Base-by-base conservation (phyloP, 768 basidiomycete species). In the Udeniomyces megalosporus region DNA sequence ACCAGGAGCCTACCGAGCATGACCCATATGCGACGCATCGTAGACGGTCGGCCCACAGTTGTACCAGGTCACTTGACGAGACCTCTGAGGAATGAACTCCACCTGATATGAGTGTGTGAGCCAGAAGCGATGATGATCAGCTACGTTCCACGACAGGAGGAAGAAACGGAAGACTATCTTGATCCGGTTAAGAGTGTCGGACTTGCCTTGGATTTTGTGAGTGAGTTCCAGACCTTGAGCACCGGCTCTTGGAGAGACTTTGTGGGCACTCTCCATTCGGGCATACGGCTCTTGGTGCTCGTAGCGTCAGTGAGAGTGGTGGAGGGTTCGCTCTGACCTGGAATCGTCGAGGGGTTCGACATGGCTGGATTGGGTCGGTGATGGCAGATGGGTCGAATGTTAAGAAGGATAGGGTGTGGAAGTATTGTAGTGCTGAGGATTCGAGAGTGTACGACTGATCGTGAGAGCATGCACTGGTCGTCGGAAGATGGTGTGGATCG, bases 1-100 rank as follows among this genome's bases (percentile, higher is more conserved):
- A 20, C 47, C 24, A 14, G 46, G 49, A 52, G 52, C 72, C 54
- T 71, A 93, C 90, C 92, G 82, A 7, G 95, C 95, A 76, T 99
- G 95, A 6, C 95, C 95, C 88, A 99, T 90, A 73, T 99, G 95
- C 46, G 89, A 86, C 14, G 90, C 83, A 77, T 99, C 95, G 73
- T 99, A 99, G 10, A 99, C 95, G 0, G 95, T 99, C 20, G 95
- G 93, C 11, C 95, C 93, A 70, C 95, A 99, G 73, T 95, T 96
- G 72, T 99, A 97, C 92, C 92, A 97, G 69, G 92, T 91, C n/a
- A 93, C 82, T 67, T 69, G 63, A 28, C 65, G 64, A 4, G 66
- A 66, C 20, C 51, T 46, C 48, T 67, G 68, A 29, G 68, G 70
- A 10, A 74, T 70, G 35, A 68, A 68, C 47, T 67, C 67, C 12